phyloP scores from a whole-genome alignment of 345 rosid species.

The Litchi chinensis region DNA sequence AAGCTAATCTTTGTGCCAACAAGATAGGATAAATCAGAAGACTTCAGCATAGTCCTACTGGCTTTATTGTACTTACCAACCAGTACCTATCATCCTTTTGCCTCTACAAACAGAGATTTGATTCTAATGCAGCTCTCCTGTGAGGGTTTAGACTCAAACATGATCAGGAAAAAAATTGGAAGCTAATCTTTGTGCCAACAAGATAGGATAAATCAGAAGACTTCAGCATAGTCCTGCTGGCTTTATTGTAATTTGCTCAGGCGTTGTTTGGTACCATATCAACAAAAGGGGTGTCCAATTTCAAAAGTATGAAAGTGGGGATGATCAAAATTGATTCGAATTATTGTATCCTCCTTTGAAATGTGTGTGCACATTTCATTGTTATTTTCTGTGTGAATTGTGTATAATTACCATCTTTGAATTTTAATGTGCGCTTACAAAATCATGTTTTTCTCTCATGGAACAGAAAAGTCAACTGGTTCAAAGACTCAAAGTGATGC shows the following conservation, averaged over 20 bases:
- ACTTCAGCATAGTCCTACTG: neutral
- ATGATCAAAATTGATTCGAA: neutral
- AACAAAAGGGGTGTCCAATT: neutral
- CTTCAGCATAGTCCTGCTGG: neutral
- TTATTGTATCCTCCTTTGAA: neutral
- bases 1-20: neutral
- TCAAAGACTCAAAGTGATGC: slow-evolving; percentile 24
- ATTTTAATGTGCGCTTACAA: neutral
- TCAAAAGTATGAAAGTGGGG: neutral
- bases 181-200: neutral
- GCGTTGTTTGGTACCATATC: neutral
- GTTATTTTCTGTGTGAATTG: no score
- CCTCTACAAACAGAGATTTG: no score
- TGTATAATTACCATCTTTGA: neutral
- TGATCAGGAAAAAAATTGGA: no score
- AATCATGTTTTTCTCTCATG: slow-evolving; percentile 1
- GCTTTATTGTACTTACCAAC: neutral
- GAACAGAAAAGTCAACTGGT: slow-evolving; percentile 32
- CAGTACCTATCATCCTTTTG: no score
- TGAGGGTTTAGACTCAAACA: no score
- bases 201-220: neutral
- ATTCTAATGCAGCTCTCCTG: no score
- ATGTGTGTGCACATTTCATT: no score
- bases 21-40: neutral
- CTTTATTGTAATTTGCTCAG: neutral